Evolutionary conservation across 2,329 filamentous ascomycete species (phyloP), one percentile per base, ranked within the genome.

Genomic region (Monilinia vaccinii-corymbosi): DNA sequence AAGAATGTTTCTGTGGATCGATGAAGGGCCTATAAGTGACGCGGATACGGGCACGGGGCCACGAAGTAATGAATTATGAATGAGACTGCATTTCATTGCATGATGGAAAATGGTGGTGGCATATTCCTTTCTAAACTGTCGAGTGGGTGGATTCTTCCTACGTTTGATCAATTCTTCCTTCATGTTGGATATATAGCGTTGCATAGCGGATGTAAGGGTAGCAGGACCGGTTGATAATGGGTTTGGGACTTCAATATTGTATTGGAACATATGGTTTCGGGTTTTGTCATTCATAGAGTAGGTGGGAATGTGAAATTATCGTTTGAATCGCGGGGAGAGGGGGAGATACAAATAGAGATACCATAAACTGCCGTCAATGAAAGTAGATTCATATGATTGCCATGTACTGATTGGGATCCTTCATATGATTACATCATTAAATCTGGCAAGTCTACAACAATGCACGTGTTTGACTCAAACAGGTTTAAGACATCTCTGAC

Each of bases 1-100:
- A 21, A 31, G 13, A 65, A 6, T 65, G 65, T n/a, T 42, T 60
- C 62, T n/a, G 11, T 28, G 48, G 6, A 60, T 61, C 32, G 46
- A 56, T 55, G n/a, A 52, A 47, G n/a, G 14, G 40, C 60, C 40
- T 46, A 44, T 60, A 44, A 50, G 62, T 34, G 49, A 59, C 31
- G 51, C 58, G 45, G 47, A 34, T n/a, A 36, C 32, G 9, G 28
- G 23, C 28, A 40, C 11, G 45, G 34, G 45, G 14, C 23, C 16
- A 36, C 16, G 56, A 58, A 32, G 34, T 51, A 53, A 58, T 34
- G 56, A 58, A 32, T 45, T 42, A 53, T 53, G 56, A 58, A 36
- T 34, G 38, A 58, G 36, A 51, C 16, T 34, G 36, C 14, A 42
- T 28, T 53, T 32, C 38, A 42, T 56, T 49, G 18, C 42, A 57